Evolutionary conservation across 306 rosid genomes (phyloP), one percentile per base, ranked within the genome.

Genomic region (Gastrolobium bilobum): DNA sequence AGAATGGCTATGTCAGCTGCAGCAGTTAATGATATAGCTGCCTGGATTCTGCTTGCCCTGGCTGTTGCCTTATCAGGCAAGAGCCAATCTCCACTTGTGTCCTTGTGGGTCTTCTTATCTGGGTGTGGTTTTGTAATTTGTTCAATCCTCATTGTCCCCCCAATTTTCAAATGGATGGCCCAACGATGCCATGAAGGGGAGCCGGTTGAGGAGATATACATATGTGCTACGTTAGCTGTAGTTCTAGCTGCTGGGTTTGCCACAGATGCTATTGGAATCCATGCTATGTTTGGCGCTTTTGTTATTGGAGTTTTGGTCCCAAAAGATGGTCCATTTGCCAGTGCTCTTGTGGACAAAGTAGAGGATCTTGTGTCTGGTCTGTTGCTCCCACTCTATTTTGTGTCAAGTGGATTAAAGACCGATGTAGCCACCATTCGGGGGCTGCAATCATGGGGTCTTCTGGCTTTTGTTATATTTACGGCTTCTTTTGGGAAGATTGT

Each of bases 311-410:
- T 94, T 64, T 77, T 94, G 61, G 79, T 94, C 63, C 96, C 94
- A 1, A 94, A 86, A 83, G 97, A 90, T 33, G 92, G 96, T 26
- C 88, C 93, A 14, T 86, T 94, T 75, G 89, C 91, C 7, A 83
- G 89, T 6, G 88, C 92, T 48, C 89, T 94, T 35, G 95, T 90
- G 77, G 98, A 90, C 75, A 91, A 94, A 86, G 83, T 90, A 56
- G 98, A 93, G 85, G 98, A 94, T 90, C 93, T 91, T 85, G 93
- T 94, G 20, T 90, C 98, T 4, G 90, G 96, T 84, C 86, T 94
- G 13, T 85, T 91, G 68, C 92, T 94, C 34, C 97, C 98, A 0
- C 81, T 94, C 65, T 94, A 87, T 85, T 94, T 91, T 64, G 96
- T 91, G 51, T 91, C 96, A 35, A 94, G 98, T 66, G 98, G 98